These are phyloP conservation scores for Fusarium bactridioides DNA, from an alignment of 2,329 filamentous ascomycete species.

Conservation along the genomic window DNA sequence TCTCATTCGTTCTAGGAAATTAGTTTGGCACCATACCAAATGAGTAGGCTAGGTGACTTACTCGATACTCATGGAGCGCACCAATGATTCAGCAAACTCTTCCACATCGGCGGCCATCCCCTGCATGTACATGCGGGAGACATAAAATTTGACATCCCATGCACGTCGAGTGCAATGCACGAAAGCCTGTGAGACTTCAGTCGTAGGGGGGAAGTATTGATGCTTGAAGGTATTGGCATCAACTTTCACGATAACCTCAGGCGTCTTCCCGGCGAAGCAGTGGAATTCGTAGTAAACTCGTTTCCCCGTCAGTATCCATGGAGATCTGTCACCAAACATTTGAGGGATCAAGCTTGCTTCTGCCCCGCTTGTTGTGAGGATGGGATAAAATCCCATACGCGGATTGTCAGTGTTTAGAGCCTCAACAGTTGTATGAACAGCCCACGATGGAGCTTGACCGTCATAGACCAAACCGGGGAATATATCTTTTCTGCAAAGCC, in stretches of 20 bases:
- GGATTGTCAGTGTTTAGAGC: slow-evolving; percentile 7
- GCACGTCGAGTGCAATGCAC: slow-evolving; percentile 44
- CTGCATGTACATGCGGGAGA: slow-evolving; percentile 16
- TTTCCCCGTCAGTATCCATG: slow-evolving; percentile 31
- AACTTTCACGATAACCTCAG: slow-evolving; percentile 37
- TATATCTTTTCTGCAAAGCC: slow-evolving; percentile 40
- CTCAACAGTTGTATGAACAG: background rate
- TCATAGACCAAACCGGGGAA: slow-evolving; percentile 27
- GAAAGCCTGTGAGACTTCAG: slow-evolving; percentile 36
- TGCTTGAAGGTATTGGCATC: slow-evolving; percentile 39
- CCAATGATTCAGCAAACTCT: slow-evolving; percentile 31
- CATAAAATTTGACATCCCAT: slow-evolving; percentile 45
- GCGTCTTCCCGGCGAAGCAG: slow-evolving; percentile 21
- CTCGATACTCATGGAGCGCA: slow-evolving; percentile 36
- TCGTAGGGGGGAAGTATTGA: slow-evolving; percentile 23
- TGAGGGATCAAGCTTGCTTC: slow-evolving; percentile 37
- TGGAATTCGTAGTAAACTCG: slow-evolving; percentile 41
- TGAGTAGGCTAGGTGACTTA: slow-evolving; percentile 23
- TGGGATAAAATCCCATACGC: slow-evolving; percentile 39
- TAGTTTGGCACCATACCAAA: background rate
- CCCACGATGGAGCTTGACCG: slow-evolving; percentile 31
- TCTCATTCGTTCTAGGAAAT: slow-evolving; percentile 19
- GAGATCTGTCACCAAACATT: slow-evolving; percentile 13
- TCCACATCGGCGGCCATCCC: slow-evolving; percentile 22
- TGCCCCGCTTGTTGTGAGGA: slow-evolving; percentile 39